Conservation (phyloP, 352 stramenopile genomes). For the Globisporangium cylindrosporum region DNA sequence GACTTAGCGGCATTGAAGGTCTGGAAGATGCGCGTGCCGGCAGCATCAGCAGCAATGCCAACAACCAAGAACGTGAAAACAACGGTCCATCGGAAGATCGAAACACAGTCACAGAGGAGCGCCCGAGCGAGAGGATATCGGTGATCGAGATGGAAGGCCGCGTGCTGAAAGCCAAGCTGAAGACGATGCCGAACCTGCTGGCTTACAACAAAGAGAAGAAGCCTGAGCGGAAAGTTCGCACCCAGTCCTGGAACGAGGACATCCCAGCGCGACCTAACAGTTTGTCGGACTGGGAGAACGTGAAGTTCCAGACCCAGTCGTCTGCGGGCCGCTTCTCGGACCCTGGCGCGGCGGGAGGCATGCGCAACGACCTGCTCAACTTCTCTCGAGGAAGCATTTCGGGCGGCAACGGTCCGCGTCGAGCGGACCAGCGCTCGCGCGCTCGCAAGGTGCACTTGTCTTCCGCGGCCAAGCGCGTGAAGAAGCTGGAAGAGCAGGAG, state of each 20-base stretch:
- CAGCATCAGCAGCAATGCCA: slow-evolving; percentile 18
- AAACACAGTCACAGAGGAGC: slow-evolving; percentile 4
- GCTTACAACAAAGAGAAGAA: slow-evolving; percentile 42
- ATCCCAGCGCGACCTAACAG: slow-evolving; percentile 21
- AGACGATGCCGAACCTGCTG: slow-evolving; percentile 52
- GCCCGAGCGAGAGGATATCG: slow-evolving; percentile 9
- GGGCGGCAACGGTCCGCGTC: slow-evolving; percentile 25
- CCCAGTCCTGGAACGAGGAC: slow-evolving; percentile 64
- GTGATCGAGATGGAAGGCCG: slow-evolving; percentile 27
- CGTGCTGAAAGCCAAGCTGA: slow-evolving; percentile 35
- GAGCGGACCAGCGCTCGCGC: slow-evolving; percentile 48
- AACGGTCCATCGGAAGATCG: slow-evolving; percentile 21
- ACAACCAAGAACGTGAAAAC: slow-evolving; percentile 13
- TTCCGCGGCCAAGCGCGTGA: slow-evolving; percentile 78
- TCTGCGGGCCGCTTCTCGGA: slow-evolving; percentile 60
- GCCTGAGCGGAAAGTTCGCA: slow-evolving; percentile 28
- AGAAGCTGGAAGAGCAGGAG: slow-evolving; percentile 80
- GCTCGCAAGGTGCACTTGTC: slow-evolving; percentile 68
- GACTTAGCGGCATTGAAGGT: slow-evolving; percentile 37
- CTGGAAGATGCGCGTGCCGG: slow-evolving; percentile 29
- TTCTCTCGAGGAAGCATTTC: slow-evolving; percentile 56
- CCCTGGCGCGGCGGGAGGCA: slow-evolving; percentile 33
- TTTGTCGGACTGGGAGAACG: slow-evolving; percentile 48
- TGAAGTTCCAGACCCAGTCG: slow-evolving; percentile 44
- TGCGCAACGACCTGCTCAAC: slow-evolving; percentile 67